Conservation (phyloP, 2,329 filamentous ascomycete species). For the Furcasterigmium sp. region DNA sequence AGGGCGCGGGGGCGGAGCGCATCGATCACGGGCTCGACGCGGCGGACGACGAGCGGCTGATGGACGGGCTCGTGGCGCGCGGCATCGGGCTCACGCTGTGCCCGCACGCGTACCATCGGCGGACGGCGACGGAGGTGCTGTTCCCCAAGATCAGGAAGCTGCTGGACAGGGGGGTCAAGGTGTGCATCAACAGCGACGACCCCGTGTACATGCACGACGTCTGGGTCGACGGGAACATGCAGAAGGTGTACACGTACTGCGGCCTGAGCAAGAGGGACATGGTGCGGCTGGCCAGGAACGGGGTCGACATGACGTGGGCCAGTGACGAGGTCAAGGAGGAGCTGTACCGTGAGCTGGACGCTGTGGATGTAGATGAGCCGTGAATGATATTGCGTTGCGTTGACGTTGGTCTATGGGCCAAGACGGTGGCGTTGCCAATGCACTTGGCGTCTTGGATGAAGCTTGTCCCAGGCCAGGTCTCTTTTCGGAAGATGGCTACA, state of each 20-base stretch:
- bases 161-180: constrained; percentile 57
- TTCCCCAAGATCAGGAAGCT: constrained; percentile 51
- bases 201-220: constrained; percentile 58
- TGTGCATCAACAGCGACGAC: constrained; percentile 71
- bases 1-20: constrained; percentile 44
- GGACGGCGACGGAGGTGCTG: constrained; percentile 32
- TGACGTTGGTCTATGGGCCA: too few species aligned
- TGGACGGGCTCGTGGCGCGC: constrained; percentile 51
- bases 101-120: constrained; percentile 44
- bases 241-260: constrained; percentile 35
- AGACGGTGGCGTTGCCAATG: too few species aligned
- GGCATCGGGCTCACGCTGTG: constrained; percentile 64
- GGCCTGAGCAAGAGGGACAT: constrained; percentile 34
- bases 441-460: too few species aligned
- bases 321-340: constrained; percentile 26
- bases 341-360: constrained; percentile 18
- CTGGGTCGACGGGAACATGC: constrained; percentile 42
- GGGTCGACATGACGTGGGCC: constrained; percentile 42
- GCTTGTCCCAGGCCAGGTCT: too few species aligned
- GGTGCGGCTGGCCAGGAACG: constrained; percentile 31
- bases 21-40: constrained; percentile 73
- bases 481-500: too few species aligned
- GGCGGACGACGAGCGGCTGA: constrained; percentile 52
- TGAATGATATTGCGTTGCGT: too few species aligned
- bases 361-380: constrained; percentile 5